Conservation (phyloP, 31 red algal species). For the Endocladia muricata region DNA sequence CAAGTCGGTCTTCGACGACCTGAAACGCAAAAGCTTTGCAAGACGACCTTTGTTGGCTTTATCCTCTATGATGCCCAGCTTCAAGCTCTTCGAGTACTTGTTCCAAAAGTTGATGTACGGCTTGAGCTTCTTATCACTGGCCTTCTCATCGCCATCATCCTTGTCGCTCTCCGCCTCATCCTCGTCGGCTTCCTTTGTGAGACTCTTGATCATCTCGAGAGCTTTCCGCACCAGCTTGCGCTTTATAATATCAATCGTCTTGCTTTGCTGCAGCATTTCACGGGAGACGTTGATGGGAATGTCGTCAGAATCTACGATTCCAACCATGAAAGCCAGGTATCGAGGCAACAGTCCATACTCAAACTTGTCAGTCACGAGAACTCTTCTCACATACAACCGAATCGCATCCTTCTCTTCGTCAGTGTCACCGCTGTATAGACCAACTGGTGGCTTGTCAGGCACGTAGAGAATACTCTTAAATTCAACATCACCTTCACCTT, state of each 20-base stretch:
- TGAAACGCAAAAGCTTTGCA: conserved; percentile 88
- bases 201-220: conserved; percentile 76
- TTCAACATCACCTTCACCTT: conserved; percentile 94
- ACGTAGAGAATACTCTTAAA: conserved; percentile 92
- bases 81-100: conserved; percentile 85
- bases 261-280: conserved; percentile 93
- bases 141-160: conserved; percentile 32
- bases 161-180: conserved; percentile 24
- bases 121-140: conserved; percentile 43
- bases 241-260: conserved; percentile 83
- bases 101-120: conserved; percentile 89
- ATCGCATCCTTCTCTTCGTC: conserved; percentile 82
- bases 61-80: conserved; percentile 94
- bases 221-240: conserved; percentile 91
- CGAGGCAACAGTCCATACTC: conserved; percentile 81
- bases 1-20: conserved; percentile 71
- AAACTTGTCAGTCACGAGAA: conserved; percentile 96
- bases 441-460: conserved; percentile 78
- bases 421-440: conserved; percentile 72
- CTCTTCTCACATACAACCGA: conserved; percentile 82
- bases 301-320: conserved; percentile 96
- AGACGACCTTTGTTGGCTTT: conserved; percentile 57
- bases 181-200: conserved; percentile 61
- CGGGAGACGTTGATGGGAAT: conserved; percentile 95
- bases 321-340: conserved; percentile 84